Evolutionary conservation across 2,329 filamentous ascomycete species (phyloP).

Genomic region (Emergomyces africanus): DNA sequence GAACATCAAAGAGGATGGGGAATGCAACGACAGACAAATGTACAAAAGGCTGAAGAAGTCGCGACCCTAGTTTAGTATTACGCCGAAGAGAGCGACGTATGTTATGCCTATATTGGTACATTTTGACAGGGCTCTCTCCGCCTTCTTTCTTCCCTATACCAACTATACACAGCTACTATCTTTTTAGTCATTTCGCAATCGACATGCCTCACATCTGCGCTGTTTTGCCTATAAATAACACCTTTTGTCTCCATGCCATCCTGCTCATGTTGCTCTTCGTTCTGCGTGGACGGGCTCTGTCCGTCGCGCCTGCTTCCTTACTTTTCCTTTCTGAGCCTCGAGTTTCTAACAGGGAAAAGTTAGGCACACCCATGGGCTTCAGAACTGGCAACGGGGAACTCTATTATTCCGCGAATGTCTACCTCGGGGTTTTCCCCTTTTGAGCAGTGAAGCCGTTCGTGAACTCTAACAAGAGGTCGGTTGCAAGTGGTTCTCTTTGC

Average conservation of each 20-base stretch:
- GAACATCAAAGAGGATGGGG: neutral
- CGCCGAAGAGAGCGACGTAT: neutral
- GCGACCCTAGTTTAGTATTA: neutral
- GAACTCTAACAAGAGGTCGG: neutral
- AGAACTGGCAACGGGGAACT: neutral
- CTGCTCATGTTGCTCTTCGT: neutral
- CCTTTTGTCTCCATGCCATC: neutral
- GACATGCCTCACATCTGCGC: neutral
- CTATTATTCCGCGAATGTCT: neutral
- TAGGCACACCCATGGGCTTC: neutral
- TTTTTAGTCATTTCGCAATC: neutral
- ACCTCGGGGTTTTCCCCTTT: neutral
- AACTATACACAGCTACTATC: neutral
- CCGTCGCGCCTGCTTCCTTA: neutral
- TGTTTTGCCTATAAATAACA: neutral
- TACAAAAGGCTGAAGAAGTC: constrained; percentile 2
- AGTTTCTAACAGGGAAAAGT: neutral
- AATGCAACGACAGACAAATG: neutral
- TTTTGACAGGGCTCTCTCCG: neutral
- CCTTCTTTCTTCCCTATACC: neutral
- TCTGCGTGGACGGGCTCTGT: neutral
- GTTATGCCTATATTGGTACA: neutral
- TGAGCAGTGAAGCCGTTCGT: constrained; percentile 3
- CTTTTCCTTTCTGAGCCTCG: neutral
- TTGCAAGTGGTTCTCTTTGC: neutral